phyloP scores from a whole-genome alignment of 441 rosid species.

The Pelargonium fulgidum region DNA sequence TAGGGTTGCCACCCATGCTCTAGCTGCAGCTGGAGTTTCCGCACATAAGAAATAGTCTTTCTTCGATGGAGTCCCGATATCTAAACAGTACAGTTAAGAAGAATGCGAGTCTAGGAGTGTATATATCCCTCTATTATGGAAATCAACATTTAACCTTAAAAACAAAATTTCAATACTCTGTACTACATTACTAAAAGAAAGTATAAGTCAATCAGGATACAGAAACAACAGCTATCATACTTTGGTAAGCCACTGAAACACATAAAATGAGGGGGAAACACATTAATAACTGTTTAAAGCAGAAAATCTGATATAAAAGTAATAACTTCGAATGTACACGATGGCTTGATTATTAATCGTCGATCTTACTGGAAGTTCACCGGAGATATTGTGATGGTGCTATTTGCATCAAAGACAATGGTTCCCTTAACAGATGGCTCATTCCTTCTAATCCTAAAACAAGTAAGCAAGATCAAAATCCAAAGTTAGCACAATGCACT shows the following conservation, averaged over 20 bases:
- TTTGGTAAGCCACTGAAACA: slow-evolving; percentile 82
- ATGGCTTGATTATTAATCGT: background rate
- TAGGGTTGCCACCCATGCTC: slow-evolving; percentile 92
- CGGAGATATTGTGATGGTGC: slow-evolving; percentile 84
- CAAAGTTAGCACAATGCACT: background rate
- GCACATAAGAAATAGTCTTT: slow-evolving; percentile 92
- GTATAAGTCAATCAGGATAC: slow-evolving; percentile 56
- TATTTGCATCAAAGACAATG: slow-evolving; percentile 70
- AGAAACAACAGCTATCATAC: slow-evolving; percentile 92
- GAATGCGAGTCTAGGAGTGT: slow-evolving; percentile 16
- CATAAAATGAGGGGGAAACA: slow-evolving; percentile 13
- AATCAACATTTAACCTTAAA: slow-evolving; percentile 13
- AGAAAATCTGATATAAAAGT: slow-evolving; percentile 7
- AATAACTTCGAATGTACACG: background rate
- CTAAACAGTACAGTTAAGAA: slow-evolving; percentile 42
- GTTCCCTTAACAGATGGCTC: slow-evolving; percentile 80
- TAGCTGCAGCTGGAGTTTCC: slow-evolving; percentile 95
- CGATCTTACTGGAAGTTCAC: slow-evolving; percentile 86
- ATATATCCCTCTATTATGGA: background rate
- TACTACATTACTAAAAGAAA: background rate
- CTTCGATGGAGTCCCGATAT: slow-evolving; percentile 89
- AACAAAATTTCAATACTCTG: slow-evolving; percentile 3
- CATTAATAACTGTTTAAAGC: slow-evolving; percentile 11
- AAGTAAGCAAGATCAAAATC: slow-evolving; percentile 10
- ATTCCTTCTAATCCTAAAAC: slow-evolving; percentile 65